phyloP scores from a whole-genome alignment of 1,284 basidiomycete genomes.

The Apiotrichum gamsii region DNA sequence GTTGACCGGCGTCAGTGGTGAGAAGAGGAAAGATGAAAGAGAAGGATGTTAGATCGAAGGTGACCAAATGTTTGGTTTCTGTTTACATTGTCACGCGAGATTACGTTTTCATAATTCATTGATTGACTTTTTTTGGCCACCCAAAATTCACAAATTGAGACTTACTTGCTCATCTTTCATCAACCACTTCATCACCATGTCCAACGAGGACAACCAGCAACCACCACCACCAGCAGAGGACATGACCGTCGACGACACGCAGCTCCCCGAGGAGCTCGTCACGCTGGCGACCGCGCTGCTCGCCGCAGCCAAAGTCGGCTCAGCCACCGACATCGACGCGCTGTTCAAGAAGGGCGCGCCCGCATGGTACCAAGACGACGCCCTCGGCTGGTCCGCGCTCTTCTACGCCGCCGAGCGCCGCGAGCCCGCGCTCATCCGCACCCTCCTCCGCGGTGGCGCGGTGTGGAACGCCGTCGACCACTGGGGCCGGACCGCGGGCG shows the following conservation, averaged over 20 bases:
- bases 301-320: constrained; percentile 34
- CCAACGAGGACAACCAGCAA: background rate
- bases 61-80: background rate
- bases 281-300: constrained; percentile 27
- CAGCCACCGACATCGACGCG: constrained; percentile 52
- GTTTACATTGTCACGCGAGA: no score
- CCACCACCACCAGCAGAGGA: background rate
- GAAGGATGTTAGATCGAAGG: background rate
- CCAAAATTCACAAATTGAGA: no score
- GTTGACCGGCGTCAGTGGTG: no score
- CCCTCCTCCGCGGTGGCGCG: constrained; percentile 73
- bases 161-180: no score
- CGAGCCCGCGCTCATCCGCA: constrained; percentile 57
- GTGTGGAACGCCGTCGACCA: constrained; percentile 87
- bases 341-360: constrained; percentile 70
- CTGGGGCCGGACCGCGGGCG: constrained; percentile 72
- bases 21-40: no score
- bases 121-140: no score
- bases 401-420: constrained; percentile 82
- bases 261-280: constrained; percentile 12
- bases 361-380: constrained; percentile 83
- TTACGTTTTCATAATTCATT: no score
- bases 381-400: constrained; percentile 72
- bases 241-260: no score
- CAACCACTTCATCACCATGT: no score